These are phyloP conservation scores for Periconia sp. DNA, from an alignment of 2,329 filamentous ascomycete species.

Conservation along the genomic window DNA sequence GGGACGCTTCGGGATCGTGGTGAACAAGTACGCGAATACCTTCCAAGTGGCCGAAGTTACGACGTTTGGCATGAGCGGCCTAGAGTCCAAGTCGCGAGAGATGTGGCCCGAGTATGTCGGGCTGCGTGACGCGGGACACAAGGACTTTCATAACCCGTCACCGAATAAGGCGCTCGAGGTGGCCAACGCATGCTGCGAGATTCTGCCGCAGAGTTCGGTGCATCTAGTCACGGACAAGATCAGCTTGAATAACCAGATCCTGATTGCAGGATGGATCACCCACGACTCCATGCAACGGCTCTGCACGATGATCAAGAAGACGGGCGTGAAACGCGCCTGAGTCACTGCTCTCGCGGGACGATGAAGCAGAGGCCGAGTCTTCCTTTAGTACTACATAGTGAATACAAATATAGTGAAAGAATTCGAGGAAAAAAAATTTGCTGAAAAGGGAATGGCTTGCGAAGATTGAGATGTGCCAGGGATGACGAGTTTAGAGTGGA, in stretches of 20 bases:
- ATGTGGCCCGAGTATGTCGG: slow-evolving; percentile 17
- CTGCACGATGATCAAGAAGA: slow-evolving; percentile 7
- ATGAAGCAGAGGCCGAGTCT: too few relatives aligned
- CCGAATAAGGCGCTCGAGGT: slow-evolving; percentile 9
- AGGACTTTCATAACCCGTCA: neutral
- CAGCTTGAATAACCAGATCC: slow-evolving; percentile 14
- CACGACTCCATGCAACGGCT: slow-evolving; percentile 6
- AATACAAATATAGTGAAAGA: neutral
- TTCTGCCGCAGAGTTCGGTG: slow-evolving; percentile 2
- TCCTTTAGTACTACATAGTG: too few relatives aligned
- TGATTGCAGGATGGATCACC: slow-evolving; percentile 18
- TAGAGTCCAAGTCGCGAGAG: slow-evolving; percentile 6
- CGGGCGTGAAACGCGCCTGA: too few relatives aligned
- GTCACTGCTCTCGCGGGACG: too few relatives aligned
- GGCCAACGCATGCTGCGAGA: neutral
- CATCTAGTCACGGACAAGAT: slow-evolving; percentile 10
- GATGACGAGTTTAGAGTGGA: too few relatives aligned
- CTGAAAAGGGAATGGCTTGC: too few relatives aligned
- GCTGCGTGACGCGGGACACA: neutral
- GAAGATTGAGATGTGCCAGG: too few relatives aligned
- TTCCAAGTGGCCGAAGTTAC: slow-evolving; percentile 11
- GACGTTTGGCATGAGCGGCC: slow-evolving; percentile 10
- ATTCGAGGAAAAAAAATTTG: neutral
- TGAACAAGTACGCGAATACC: slow-evolving; percentile 2
- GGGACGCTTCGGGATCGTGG: slow-evolving; percentile 16